Base-by-base conservation (phyloP, 306 rosid species). In the Quercus bicolor region DNA sequence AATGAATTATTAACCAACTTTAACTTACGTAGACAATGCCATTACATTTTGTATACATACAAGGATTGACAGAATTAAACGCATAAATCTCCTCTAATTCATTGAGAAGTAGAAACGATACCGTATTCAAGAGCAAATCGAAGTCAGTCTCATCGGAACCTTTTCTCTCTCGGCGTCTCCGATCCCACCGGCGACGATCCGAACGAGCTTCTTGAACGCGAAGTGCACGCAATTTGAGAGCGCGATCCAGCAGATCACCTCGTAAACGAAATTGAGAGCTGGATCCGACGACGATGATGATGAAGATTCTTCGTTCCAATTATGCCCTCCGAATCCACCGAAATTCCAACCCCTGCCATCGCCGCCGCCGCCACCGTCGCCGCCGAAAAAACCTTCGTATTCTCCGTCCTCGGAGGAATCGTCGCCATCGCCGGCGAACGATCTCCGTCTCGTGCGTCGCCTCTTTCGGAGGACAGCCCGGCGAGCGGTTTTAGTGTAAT, bases 221-320 rank as follows among this genome's bases (percentile, higher is more conserved):
- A 91, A 94, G 81, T 92, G 96, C 84, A 94, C 75, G 73, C 98
- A 94, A 77, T 91, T 92, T 76, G 92, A 89, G 0, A 94, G 91
- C 81, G 89, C 89, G 45, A 94, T 92, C 97, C 97, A 92, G 15
- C 89, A 90, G 24, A 94, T 77, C 81, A 91, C 97, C 85, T 91
- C 90, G 81, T 92, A 94, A 66, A 94, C 90, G 65, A 94, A 94
- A 85, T 92, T 90, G 28, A 91, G 86, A 3, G 97, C 97, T 16
- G 97, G 95, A 61, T 90, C 96, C 6, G 97, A 91, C 3, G 95
- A 82, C 4, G 92, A 82, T 5, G 92, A 84, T 10, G 53, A 48
- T 3, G 53, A 48, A 48, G 53, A 48, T 48, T 48, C 75, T 66
- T 90, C 97, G 26, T 92, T 96, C 93, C 93, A 91, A 83, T 59